Conservation (phyloP, 352 stramenopile species). For the Phytopythium boreale region DNA sequence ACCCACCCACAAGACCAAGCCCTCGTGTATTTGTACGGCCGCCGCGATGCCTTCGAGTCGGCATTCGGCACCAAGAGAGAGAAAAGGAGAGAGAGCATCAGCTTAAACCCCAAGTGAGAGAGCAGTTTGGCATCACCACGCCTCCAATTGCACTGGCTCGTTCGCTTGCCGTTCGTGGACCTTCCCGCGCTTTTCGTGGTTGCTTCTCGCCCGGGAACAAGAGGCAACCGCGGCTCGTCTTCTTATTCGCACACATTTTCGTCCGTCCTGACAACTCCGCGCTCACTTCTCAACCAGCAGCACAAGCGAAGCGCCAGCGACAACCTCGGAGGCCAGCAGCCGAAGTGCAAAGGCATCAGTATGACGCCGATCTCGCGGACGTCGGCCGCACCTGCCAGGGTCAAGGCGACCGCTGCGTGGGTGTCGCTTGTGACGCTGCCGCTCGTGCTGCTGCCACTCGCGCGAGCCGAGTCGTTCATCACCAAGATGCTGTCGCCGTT, state of each 20-base stretch:
- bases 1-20: neutral
- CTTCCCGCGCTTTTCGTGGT: neutral
- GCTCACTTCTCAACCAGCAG: neutral
- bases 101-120: neutral
- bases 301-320: neutral
- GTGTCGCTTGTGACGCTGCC: conserved; percentile 9
- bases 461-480: conserved; percentile 15
- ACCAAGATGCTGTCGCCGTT: conserved; percentile 39
- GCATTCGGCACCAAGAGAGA: neutral
- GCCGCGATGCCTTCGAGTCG: neutral
- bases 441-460: neutral
- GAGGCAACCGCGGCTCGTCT: neutral
- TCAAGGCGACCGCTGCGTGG: too few relatives aligned
- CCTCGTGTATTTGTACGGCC: conserved; percentile 2
- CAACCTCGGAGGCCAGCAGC: too few relatives aligned
- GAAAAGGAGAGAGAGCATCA: neutral
- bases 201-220: neutral
- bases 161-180: neutral
- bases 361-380: neutral
- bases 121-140: neutral
- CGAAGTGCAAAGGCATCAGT: too few relatives aligned
- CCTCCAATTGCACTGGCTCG: neutral
- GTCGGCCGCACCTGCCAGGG: neutral
- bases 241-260: neutral
- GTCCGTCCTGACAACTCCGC: neutral